Evolutionary conservation across 257 asterid genomes (phyloP), one percentile per base, ranked within the genome.

Genomic region (Jacaranda copaia): DNA sequence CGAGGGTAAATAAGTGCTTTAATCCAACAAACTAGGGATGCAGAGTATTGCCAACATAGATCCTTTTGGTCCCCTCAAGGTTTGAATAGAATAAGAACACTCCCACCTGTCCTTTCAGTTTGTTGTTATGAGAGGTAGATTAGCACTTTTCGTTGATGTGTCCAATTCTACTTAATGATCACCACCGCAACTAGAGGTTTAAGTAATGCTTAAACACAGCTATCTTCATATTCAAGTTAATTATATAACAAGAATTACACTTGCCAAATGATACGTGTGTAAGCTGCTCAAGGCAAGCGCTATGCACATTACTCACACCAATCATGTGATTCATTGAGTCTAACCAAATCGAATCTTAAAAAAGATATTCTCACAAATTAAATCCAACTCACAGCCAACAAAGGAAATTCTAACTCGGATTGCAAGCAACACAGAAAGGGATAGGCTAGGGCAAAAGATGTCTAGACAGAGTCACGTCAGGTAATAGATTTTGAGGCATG

Each of bases 41-140:
- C 51, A 71, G 58, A 43, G 56, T 63, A 57, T 58, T 51, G 59
- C 61, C 79, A 52, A 48, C 14, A 13, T 46, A 59, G 72, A 82
- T 76, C 59, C 72, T 70, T 83, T 76, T 73, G 82, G 77, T 83
- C 76, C 73, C 83, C 77, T 74, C 36, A 16, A 63, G 48, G 52
- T 40, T n/a, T 38, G 15, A 79, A 64, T 73, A 49, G 15, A 79
- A 64, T 73, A 49, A 59, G 35, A 51, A 48, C 20, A 4, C 68
- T 74, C 77, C 32, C 79, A 70, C 84, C 46, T 38, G 81, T 69
- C 87, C 59, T 78, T 57, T 76, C 81, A 62, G 40, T 67, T 52
- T 63, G 68, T 32, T 42, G 65, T 51, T 38, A 52, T 73, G 42
- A 25, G 13, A 46, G 52, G 72, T 32, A 43, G 60, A 45, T 57